A percentile compares a stretch with the other conserved stretches of the same genome.
These are phyloP conservation scores for Xylaria multiplex DNA, from an alignment of 2,329 filamentous ascomycete species.

Conservation along the genomic window DNA sequence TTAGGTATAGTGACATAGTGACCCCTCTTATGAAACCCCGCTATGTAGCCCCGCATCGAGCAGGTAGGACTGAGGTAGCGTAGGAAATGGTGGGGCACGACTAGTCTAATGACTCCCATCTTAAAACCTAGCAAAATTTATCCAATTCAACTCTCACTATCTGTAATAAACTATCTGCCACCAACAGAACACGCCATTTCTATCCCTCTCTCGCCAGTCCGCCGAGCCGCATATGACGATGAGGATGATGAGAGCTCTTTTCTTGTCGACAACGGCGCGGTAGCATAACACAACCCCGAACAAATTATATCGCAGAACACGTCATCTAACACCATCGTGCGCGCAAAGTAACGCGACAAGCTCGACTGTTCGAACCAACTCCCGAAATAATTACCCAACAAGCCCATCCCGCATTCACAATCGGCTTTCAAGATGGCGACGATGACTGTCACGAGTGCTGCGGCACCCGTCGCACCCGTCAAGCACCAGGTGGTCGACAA, in stretches of 20 bases:
- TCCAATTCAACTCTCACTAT: slow-evolving; percentile 4
- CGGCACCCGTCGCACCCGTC: slow-evolving; percentile 51
- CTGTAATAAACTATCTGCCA: background rate
- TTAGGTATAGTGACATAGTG: background rate
- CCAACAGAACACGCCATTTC: background rate
- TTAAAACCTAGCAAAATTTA: slow-evolving; percentile 32
- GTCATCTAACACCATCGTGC: slow-evolving; percentile 9
- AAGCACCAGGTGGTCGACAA: slow-evolving; percentile 93
- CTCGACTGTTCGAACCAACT: background rate
- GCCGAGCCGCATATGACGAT: slow-evolving; percentile 28
- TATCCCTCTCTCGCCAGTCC: background rate
- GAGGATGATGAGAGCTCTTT: slow-evolving; percentile 34
- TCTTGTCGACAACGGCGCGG: slow-evolving; percentile 27
- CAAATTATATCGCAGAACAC: slow-evolving; percentile 13
- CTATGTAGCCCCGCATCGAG: slow-evolving; percentile 18
- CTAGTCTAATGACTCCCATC: slow-evolving; percentile 41
- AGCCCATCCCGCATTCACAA: background rate
- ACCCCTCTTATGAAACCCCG: slow-evolving; percentile 5
- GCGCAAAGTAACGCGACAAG: slow-evolving; percentile 9
- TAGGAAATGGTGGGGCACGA: slow-evolving; percentile 47
- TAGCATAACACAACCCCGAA: slow-evolving; percentile 28
- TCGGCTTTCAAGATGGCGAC: slow-evolving; percentile 43
- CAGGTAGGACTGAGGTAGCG: no score
- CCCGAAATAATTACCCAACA: background rate
- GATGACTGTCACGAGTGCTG: slow-evolving; percentile 40